These are phyloP conservation scores for Cenchrus purpureus DNA, from an alignment of 176 grass and related monocot species.

Conservation along the genomic window DNA sequence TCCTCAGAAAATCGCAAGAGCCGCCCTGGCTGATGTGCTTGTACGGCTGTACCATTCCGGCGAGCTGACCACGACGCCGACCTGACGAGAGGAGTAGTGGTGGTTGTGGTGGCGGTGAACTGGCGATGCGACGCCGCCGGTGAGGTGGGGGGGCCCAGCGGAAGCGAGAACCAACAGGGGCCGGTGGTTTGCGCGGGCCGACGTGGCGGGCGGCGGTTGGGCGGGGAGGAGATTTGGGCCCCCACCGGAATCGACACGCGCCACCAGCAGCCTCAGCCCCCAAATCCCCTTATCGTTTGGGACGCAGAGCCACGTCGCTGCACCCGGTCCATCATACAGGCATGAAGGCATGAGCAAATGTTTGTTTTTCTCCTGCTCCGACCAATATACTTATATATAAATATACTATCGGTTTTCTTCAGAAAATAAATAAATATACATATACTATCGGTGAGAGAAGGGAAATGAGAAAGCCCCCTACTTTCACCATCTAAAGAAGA, in stretches of 20 bases:
- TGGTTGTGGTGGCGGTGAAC: neutral
- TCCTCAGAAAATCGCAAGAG: neutral
- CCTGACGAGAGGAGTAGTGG: neutral
- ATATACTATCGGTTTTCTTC: too few relatives aligned
- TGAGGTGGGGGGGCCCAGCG: neutral
- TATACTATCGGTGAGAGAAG: neutral
- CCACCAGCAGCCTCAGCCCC: constrained; percentile 15
- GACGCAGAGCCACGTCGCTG: constrained; percentile 19
- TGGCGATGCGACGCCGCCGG: neutral
- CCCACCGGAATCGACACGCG: constrained; percentile 44
- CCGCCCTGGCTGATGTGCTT: neutral
- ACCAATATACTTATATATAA: neutral
- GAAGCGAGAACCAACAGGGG: neutral
- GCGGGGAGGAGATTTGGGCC: neutral
- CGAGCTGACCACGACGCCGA: neutral
- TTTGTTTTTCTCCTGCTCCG: neutral
- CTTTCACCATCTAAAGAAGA: neutral
- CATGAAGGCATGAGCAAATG: too few relatives aligned
- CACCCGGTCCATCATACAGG: too few relatives aligned
- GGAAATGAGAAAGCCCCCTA: neutral
- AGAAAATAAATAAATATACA: neutral
- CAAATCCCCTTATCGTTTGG: constrained; percentile 48
- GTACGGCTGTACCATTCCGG: neutral
- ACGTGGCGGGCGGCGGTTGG: constrained; percentile 22
- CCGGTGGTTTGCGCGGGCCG: neutral